phyloP scores from a whole-genome alignment of 2,329 filamentous ascomycete genomes.

The Colletotrichum magnum region DNA sequence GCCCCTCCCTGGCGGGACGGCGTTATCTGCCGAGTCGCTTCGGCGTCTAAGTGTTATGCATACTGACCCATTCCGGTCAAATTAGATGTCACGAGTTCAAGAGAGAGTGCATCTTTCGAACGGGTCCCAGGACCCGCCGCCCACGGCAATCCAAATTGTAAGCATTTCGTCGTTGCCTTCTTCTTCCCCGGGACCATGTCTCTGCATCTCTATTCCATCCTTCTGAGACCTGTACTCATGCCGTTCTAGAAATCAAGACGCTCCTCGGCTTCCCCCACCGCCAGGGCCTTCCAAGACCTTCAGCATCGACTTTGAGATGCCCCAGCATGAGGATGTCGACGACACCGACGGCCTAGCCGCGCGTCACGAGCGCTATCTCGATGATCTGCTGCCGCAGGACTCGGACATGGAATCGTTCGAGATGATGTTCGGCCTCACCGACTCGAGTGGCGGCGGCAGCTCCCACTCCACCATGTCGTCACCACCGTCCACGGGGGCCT shows the following conservation, averaged over 20 bases:
- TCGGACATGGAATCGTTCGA: slow-evolving; percentile 42
- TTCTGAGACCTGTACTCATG: slow-evolving; percentile 41
- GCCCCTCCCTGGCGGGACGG: slow-evolving; percentile 9
- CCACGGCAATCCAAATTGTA: slow-evolving; percentile 60
- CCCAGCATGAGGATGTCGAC: slow-evolving; percentile 54
- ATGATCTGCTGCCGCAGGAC: slow-evolving; percentile 54
- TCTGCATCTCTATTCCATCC: neutral
- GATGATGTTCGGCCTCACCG: slow-evolving; percentile 29
- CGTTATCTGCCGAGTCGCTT: slow-evolving; percentile 19
- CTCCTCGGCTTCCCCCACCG: slow-evolving; percentile 46
- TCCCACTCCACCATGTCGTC: slow-evolving; percentile 40
- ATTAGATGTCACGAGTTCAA: slow-evolving; percentile 66
- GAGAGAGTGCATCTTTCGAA: slow-evolving; percentile 67
- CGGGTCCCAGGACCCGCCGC: slow-evolving; percentile 64
- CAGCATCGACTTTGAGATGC: slow-evolving; percentile 66
- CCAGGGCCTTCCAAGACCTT: slow-evolving; percentile 64
- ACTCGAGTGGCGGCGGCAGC: slow-evolving; percentile 15
- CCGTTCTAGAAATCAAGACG: slow-evolving; percentile 40
- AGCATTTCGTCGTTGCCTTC: slow-evolving; percentile 43
- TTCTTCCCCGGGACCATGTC: neutral
- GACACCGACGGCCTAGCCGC: slow-evolving; percentile 59
- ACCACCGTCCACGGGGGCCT: slow-evolving; percentile 41
- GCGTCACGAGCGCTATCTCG: slow-evolving; percentile 58
- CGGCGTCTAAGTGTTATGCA: slow-evolving; percentile 30
- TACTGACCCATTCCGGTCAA: slow-evolving; percentile 19